These are phyloP conservation scores for Dendrobium chrysotoxum DNA, from an alignment of 106 monocot genomes.

Conservation along the genomic window DNA sequence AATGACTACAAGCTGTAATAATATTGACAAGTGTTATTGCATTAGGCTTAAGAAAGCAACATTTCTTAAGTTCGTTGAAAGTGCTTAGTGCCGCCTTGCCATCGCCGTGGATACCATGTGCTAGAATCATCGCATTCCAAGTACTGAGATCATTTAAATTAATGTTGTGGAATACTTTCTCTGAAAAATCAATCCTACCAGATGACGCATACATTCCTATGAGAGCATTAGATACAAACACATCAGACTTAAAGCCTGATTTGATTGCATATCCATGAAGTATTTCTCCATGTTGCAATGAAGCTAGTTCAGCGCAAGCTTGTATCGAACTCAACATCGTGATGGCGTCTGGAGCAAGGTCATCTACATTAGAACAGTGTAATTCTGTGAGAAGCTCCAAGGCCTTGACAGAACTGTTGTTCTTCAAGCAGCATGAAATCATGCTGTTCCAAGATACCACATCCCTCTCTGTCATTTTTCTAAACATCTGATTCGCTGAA, in stretches of 20 bases:
- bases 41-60: slow-evolving; percentile 14
- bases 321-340: slow-evolving; percentile 34
- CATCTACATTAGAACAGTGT: neutral
- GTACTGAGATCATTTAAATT: slow-evolving; percentile 20
- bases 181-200: slow-evolving; percentile 22
- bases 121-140: slow-evolving; percentile 40
- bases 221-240: slow-evolving; percentile 33
- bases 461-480: slow-evolving; percentile 23
- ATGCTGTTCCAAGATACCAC: slow-evolving; percentile 41
- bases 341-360: slow-evolving; percentile 16
- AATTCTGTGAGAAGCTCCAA: slow-evolving; percentile 20
- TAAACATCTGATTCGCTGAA: slow-evolving; percentile 19
- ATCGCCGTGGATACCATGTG: slow-evolving; percentile 32
- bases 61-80: slow-evolving; percentile 18
- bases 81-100: slow-evolving; percentile 21
- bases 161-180: slow-evolving; percentile 21
- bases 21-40: slow-evolving; percentile 22
- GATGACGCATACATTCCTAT: slow-evolving; percentile 32
- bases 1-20: slow-evolving; percentile 34
- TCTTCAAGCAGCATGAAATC: slow-evolving; percentile 32
- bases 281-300: slow-evolving; percentile 20
- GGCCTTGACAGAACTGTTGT: slow-evolving; percentile 11
- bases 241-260: slow-evolving; percentile 20
- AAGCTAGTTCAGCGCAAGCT: slow-evolving; percentile 29
- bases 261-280: slow-evolving; percentile 26